Evolutionary conservation across 1,139 yeast genomes (phyloP).

Genomic region (Magnusiomyces clavatus): DNA sequence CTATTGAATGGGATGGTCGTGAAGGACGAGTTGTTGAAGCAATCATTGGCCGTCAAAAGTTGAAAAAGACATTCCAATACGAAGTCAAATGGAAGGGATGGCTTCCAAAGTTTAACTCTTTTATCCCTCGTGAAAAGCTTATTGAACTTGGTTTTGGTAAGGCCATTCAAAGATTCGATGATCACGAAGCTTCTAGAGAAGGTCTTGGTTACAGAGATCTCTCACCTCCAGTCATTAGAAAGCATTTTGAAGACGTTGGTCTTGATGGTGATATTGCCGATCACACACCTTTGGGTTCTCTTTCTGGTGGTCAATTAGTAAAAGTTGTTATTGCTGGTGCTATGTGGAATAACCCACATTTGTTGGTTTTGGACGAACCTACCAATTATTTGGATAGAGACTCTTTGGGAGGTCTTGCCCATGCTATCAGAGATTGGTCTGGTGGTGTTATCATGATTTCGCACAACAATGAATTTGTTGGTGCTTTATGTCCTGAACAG

Average conservation of each 20-base stretch:
- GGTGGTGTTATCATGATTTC: conserved; percentile 99
- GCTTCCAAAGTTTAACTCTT: conserved; percentile 89
- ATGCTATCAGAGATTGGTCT: conserved; percentile 94
- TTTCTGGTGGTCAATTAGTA: conserved; percentile 96
- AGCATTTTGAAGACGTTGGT: conserved; percentile 96
- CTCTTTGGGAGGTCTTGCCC: conserved; percentile 92
- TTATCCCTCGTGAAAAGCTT: conserved; percentile 81
- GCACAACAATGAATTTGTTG: conserved; percentile 93
- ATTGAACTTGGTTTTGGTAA: conserved; percentile 79
- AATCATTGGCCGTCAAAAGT: conserved; percentile 92
- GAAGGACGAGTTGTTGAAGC: conserved; percentile 89
- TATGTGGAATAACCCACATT: conserved; percentile 99
- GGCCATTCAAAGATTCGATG: conserved; percentile 89
- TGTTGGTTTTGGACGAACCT: conserved; percentile 95
- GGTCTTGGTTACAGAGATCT: conserved; percentile 96
- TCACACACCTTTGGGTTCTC: conserved; percentile 93
- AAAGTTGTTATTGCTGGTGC: conserved; percentile 99
- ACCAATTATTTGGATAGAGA: conserved; percentile 97
- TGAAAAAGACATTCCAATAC: conserved; percentile 93
- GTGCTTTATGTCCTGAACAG: conserved; percentile 96
- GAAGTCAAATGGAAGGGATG: conserved; percentile 92
- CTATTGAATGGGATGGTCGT: conserved; percentile 80
- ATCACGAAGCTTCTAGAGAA: conserved; percentile 97
- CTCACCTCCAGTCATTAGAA: conserved; percentile 83
- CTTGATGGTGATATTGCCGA: conserved; percentile 97